A percentile compares a stretch with the other conserved stretches of the same genome.
phyloP scores from a whole-genome alignment of 768 basidiomycete genomes.

The Exidia glandulosa region DNA sequence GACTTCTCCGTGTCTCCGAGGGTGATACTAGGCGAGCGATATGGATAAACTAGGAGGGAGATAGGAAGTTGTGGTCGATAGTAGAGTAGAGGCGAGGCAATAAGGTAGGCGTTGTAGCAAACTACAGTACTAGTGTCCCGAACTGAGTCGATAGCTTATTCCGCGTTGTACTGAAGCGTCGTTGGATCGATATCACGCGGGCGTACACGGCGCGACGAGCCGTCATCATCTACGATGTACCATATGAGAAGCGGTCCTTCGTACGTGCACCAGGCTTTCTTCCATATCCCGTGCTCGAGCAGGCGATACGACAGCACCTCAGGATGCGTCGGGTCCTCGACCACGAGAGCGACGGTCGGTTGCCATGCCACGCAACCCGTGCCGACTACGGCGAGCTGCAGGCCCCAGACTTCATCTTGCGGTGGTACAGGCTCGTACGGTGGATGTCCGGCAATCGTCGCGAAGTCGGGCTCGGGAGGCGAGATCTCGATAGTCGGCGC shows the following conservation, averaged over 20 bases:
- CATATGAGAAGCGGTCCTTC: neutral
- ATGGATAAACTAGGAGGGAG: too few species aligned
- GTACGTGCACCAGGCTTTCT: neutral
- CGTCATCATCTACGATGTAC: neutral
- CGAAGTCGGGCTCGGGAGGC: neutral
- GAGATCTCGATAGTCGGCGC: neutral
- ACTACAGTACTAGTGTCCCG: too few species aligned
- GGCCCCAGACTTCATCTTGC: neutral
- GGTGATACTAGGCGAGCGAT: too few species aligned
- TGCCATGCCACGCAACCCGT: neutral
- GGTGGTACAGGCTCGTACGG: neutral
- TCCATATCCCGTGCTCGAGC: neutral
- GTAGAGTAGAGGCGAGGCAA: too few species aligned
- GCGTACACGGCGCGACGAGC: neutral
- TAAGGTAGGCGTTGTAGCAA: too few species aligned
- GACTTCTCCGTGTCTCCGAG: too few species aligned
- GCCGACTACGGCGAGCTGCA: neutral
- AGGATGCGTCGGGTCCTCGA: neutral
- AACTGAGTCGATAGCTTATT: too few species aligned
- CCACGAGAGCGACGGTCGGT: neutral
- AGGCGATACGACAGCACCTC: neutral
- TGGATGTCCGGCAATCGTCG: neutral
- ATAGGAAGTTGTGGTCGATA: too few species aligned
- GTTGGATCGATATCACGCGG: neutral
- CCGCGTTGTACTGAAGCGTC: neutral